Percentiles rank a stretch among this genome's conserved stretches.
Evolutionary conservation across 1,139 yeast species (phyloP).

Genomic region (Blastobotrys serpentis): DNA sequence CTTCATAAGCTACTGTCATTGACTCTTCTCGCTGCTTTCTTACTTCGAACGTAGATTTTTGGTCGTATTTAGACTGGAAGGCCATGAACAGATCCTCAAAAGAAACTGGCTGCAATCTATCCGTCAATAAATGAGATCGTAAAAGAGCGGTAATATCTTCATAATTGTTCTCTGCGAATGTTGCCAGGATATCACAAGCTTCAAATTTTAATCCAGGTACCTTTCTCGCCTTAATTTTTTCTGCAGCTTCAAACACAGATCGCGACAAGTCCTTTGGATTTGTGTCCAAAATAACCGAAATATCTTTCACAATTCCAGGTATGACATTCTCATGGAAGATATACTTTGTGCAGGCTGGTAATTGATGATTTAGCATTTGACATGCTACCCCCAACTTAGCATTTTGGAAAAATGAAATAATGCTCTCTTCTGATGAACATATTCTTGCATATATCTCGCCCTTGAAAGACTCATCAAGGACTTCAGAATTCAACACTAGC

Average conservation of each 20-base stretch:
- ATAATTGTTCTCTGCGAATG: neutral
- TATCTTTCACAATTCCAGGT: neutral
- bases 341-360: neutral
- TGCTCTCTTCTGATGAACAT: neutral
- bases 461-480: slow-evolving; percentile 9
- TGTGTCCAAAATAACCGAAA: neutral
- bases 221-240: neutral
- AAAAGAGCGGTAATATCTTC: neutral
- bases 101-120: neutral
- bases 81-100: neutral
- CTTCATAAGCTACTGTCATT: neutral
- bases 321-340: neutral
- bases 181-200: neutral
- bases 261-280: neutral
- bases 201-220: neutral
- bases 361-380: neutral
- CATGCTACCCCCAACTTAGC: neutral
- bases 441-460: slow-evolving; percentile 10
- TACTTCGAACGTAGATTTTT: neutral
- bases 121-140: neutral
- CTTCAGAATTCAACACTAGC: neutral
- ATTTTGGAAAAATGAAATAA: neutral
- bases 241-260: neutral
- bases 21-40: neutral
- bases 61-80: neutral